Evolutionary conservation across 768 basidiomycete species (phyloP).

Genomic region (Hygrophoropsis aurantiaca): DNA sequence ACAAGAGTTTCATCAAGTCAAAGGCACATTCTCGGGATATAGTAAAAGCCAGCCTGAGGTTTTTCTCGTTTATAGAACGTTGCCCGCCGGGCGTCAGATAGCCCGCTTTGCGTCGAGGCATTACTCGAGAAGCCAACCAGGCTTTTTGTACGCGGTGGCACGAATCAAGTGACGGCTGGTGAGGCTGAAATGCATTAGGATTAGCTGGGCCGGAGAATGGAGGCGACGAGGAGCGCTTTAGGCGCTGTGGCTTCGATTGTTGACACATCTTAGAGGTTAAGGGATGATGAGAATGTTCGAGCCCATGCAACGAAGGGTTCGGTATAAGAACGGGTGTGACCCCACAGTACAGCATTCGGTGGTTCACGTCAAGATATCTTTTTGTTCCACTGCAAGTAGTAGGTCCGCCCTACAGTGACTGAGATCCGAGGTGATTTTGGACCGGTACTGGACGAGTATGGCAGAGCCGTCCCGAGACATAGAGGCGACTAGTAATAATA

Average conservation of each 20-base stretch:
- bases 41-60: slow-evolving; percentile 55
- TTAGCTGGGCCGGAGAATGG: slow-evolving; percentile 1
- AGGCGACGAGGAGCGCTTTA: slow-evolving; percentile 17
- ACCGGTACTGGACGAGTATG: slow-evolving; percentile 32
- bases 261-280: slow-evolving; percentile 22
- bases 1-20: slow-evolving; percentile 51
- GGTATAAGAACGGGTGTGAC: slow-evolving; percentile 27
- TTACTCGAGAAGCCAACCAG: slow-evolving; percentile 58
- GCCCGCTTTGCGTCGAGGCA: slow-evolving; percentile 44
- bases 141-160: slow-evolving; percentile 37
- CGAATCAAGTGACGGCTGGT: slow-evolving; percentile 4
- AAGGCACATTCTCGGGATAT: slow-evolving; percentile 54
- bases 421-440: slow-evolving; percentile 34
- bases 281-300: slow-evolving; percentile 12
- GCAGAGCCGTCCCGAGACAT: slow-evolving; percentile 30
- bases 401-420: slow-evolving; percentile 20
- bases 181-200: slow-evolving; percentile 1
- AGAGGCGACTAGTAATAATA: slow-evolving; percentile 22
- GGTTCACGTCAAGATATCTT: slow-evolving; percentile 27
- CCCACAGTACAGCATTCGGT: slow-evolving; percentile 35
- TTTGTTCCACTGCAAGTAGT: slow-evolving; percentile 13
- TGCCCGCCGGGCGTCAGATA: slow-evolving; percentile 66
- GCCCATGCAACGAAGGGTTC: slow-evolving; percentile 11
- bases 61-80: slow-evolving; percentile 57
- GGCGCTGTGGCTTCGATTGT: slow-evolving; percentile 19